Evolutionary conservation across 768 basidiomycete genomes (phyloP), one percentile per base, ranked within the genome.

Genomic region (Agaricus blazei): DNA sequence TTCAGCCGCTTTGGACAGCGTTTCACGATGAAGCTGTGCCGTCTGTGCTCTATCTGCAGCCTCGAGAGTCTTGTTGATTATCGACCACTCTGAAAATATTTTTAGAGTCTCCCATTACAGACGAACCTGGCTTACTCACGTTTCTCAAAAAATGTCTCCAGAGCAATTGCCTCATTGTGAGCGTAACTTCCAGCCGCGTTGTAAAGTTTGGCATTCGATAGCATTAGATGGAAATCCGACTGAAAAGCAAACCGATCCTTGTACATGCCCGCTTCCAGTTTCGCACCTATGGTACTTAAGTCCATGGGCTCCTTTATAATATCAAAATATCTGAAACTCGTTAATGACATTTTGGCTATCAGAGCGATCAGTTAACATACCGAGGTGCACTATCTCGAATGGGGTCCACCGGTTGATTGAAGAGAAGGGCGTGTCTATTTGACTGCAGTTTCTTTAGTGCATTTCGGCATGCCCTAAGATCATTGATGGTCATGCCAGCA

Each of bases 301-400:
- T 99, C 97, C 92, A 99, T 98, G 0, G 97, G 96, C 9, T 88
- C 78, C 68, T 90, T 90, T 68, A 99, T 87, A 56, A 94, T 72
- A 51, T 90, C 85, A 63, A 93, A 93, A 68, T 98, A 98, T 61
- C 94, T 96, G 34, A 19, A 59, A 40, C 23, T 48, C 9, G 56
- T 68, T 27, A 65, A 52, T 54, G 29, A 29, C 44, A 44, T n/a
- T 40, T n/a, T 11, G 27, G 46, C 34, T 44, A 42, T 49, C 9
- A 42, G 9, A 47, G 6, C 34, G 43, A 14, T 57, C 38, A 28
- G 6, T 46, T 11, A 60, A 27, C 80, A 51, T 67, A 96, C 90
- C 89, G 89, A 15, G 91, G 91, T 9, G 93, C 94, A 63, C 83
- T 80, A 63, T 97, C 94, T 60, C 93, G 79, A 41, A 96, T 82